Evolutionary conservation across 306 rosid genomes (phyloP).

Genomic region (Rosa rugosa): DNA sequence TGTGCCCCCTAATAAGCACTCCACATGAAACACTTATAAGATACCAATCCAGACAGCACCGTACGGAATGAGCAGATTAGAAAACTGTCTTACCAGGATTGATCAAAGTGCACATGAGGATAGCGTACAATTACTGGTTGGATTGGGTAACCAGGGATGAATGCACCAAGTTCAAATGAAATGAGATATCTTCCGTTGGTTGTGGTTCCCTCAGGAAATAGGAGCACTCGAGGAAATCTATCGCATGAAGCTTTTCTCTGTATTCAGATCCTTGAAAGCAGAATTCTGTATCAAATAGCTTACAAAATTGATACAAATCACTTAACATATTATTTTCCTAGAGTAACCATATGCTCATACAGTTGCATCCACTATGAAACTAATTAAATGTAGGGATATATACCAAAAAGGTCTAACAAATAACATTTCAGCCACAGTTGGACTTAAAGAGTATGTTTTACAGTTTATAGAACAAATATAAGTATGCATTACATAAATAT

Average conservation of each 20-base stretch:
- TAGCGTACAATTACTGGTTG: constrained; percentile 89
- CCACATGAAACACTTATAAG: constrained; percentile 24
- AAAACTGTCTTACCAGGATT: constrained; percentile 74
- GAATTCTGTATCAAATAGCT: constrained; percentile 94
- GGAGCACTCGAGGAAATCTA: constrained; percentile 83
- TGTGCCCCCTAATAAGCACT: constrained; percentile 63
- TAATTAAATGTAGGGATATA: background rate
- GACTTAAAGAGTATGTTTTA: background rate
- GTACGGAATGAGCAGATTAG: constrained; percentile 24
- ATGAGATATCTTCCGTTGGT: constrained; percentile 86
- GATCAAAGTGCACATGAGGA: constrained; percentile 97
- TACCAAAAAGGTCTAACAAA: background rate
- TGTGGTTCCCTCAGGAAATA: constrained; percentile 99
- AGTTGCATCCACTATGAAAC: background rate
- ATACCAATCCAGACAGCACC: constrained; percentile 23
- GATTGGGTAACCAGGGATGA: constrained; percentile 77
- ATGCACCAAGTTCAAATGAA: constrained; percentile 97
- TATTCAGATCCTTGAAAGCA: constrained; percentile 94
- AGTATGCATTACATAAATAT: background rate
- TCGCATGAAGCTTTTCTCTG: constrained; percentile 91
- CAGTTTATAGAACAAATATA: constrained; percentile 2
- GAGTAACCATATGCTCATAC: constrained; percentile 3
- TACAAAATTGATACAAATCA: constrained; percentile 52
- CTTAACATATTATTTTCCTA: constrained; percentile 1
- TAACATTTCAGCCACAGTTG: background rate